Evolutionary conservation across 345 rosid genomes (phyloP), one percentile per base, ranked within the genome.

Genomic region (Heritiera fomes): DNA sequence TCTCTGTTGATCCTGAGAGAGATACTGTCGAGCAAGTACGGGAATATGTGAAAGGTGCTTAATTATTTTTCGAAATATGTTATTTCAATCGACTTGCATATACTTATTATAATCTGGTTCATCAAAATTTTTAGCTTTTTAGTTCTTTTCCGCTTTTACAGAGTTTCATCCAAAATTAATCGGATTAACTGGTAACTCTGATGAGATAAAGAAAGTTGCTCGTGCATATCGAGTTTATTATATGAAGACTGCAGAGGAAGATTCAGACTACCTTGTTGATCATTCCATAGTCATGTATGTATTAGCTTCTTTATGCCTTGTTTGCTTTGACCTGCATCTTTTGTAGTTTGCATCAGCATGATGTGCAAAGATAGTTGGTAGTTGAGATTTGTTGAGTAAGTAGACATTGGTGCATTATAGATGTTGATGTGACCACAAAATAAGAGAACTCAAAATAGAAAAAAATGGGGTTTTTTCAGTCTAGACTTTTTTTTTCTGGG

Each of bases 231-330:
- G 98, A 65, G 97, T 96, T 41, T 96, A 96, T 82, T 96, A 91
- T 84, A 96, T 96, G 99, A 96, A 96, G 86, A 92, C 98, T 1
- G 91, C 84, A 23, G 99, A 91, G 80, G 98, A 96, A 87, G 98
- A 94, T 84, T 92, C 97, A 3, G 99, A 96, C 85, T 96, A 96
- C 86, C 99, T 94, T 55, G 98, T 94, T 60, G 99, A 96, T 87
- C 99, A 94, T 90, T 94, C 98, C 78, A 94, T 96, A 59, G 94
- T 96, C 87, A 94, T 91, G 98, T 94, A 91, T 4, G 91, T 84
- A 17, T 71, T 49, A 67, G 52, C 76, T 50, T 78, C 20, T 76
- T 52, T 75, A 10, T 9, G 20, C 43, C n/a, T 52, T 50, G 61
- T 17, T 52, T 71, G 45, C 3, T 52, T 52, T 71, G 14, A 30